Evolutionary conservation across 2,329 filamentous ascomycete genomes (phyloP).

Genomic region (Davidsoniella eucalypti): DNA sequence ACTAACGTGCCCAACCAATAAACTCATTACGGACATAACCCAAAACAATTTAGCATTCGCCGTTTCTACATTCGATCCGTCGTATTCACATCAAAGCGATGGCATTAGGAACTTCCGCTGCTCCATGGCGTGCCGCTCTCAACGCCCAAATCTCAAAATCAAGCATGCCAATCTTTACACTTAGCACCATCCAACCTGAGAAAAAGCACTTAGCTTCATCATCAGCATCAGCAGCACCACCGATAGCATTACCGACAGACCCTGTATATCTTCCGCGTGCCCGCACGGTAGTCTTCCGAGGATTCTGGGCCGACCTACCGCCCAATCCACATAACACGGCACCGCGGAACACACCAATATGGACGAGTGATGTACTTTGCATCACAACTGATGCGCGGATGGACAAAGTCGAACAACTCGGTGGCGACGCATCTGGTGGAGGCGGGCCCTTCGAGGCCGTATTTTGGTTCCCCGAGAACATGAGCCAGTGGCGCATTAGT

Average conservation of each 20-base stretch:
- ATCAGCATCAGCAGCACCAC: slow-evolving; percentile 14
- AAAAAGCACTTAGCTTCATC: slow-evolving; percentile 20
- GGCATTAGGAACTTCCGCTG: slow-evolving; percentile 16
- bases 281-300: slow-evolving; percentile 70
- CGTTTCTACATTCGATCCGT: too few relatives aligned
- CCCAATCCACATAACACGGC: slow-evolving; percentile 58
- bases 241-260: slow-evolving; percentile 8
- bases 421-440: slow-evolving; percentile 37
- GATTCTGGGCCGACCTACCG: slow-evolving; percentile 62
- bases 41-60: too few relatives aligned
- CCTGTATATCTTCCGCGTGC: slow-evolving; percentile 34
- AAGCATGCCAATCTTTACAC: slow-evolving; percentile 31
- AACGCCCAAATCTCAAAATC: slow-evolving; percentile 33
- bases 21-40: too few relatives aligned
- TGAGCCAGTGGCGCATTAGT: slow-evolving; percentile 71
- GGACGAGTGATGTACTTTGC: slow-evolving; percentile 60
- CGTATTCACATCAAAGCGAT: too few relatives aligned
- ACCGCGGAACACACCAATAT: slow-evolving; percentile 49
- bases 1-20: too few relatives aligned
- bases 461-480: slow-evolving; percentile 58
- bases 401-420: slow-evolving; percentile 64
- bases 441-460: slow-evolving; percentile 65
- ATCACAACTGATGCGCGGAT: slow-evolving; percentile 83
- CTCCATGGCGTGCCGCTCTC: slow-evolving; percentile 38
- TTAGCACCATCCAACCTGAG: slow-evolving; percentile 31